phyloP scores from a whole-genome alignment of 208 protist species.

The Jaenimonas drosophilae region DNA sequence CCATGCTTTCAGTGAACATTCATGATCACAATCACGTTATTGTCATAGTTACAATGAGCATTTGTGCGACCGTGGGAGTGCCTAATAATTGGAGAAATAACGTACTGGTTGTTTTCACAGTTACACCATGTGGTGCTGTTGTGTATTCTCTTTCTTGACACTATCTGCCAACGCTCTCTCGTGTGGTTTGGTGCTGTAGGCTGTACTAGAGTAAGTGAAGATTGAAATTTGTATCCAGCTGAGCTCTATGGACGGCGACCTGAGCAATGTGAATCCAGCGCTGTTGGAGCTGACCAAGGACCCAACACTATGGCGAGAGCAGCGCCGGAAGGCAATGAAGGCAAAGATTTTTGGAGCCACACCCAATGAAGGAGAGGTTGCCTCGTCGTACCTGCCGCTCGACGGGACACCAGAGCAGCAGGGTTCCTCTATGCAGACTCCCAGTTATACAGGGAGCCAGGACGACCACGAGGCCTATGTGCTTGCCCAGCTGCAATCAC shows the following conservation, averaged over 20 bases:
- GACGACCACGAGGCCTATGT: not conserved
- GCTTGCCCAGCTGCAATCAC: not conserved
- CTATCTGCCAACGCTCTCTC: conserved; percentile 9
- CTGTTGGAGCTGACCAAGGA: conserved; percentile 56
- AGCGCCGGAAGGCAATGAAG: conserved; percentile 58
- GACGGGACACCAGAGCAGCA: not conserved
- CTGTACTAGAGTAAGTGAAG: not conserved
- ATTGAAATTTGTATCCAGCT: not conserved
- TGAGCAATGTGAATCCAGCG: conserved; percentile 58
- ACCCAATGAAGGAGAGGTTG: not conserved
- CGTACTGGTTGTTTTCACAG: too few species aligned
- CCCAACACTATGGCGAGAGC: conserved; percentile 59
- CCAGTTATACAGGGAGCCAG: not conserved
- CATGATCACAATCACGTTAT: too few species aligned
- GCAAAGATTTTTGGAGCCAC: conserved; percentile 46
- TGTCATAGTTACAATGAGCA: conserved; percentile 42
- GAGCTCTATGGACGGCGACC: conserved; percentile 43
- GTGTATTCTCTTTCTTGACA: not conserved
- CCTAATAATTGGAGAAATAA: too few species aligned
- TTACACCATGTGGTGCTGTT: conserved; percentile 3
- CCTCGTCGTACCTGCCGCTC: not conserved
- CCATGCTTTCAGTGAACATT: too few species aligned
- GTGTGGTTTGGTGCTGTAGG: not conserved
- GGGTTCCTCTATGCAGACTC: not conserved
- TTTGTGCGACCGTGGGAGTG: too few species aligned